phyloP scores from a whole-genome alignment of 2,329 filamentous ascomycete species.

The Sporothrix phasma region DNA sequence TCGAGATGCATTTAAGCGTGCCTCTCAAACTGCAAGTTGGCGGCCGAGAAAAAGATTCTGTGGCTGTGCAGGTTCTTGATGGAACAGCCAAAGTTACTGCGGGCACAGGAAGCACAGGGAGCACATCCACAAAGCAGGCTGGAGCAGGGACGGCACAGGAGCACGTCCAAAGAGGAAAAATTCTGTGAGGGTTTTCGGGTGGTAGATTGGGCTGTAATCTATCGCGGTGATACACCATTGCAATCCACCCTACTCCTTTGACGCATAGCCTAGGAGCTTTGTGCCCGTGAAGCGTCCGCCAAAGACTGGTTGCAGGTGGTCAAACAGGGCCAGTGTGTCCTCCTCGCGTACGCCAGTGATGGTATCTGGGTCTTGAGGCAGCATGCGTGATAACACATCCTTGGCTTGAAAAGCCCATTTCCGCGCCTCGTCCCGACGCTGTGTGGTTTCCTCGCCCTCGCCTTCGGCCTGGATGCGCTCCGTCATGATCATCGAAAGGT shows the following conservation, averaged over 20 bases:
- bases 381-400: constrained; percentile 18
- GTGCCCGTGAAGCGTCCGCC: constrained; percentile 18
- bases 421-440: constrained; percentile 2
- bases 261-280: constrained; percentile 15
- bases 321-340: constrained; percentile 18
- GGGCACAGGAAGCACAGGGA: too few relatives aligned
- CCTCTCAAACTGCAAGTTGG: too few relatives aligned
- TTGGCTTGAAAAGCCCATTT: constrained; percentile 16
- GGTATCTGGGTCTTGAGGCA: constrained; percentile 17
- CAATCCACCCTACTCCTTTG: neutral
- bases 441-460: neutral
- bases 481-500: constrained; percentile 15
- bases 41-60: too few relatives aligned
- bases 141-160: too few relatives aligned
- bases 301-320: constrained; percentile 19
- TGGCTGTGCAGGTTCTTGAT: too few relatives aligned
- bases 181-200: too few relatives aligned
- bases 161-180: too few relatives aligned
- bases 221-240: neutral
- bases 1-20: too few relatives aligned
- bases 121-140: too few relatives aligned
- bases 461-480: neutral
- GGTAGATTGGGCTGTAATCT: neutral
- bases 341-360: constrained; percentile 16
- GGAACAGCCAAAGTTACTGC: too few relatives aligned